Evolutionary conservation across 768 basidiomycete species (phyloP), one percentile per base, ranked within the genome.

Genomic region (Mycena albidolilacea): DNA sequence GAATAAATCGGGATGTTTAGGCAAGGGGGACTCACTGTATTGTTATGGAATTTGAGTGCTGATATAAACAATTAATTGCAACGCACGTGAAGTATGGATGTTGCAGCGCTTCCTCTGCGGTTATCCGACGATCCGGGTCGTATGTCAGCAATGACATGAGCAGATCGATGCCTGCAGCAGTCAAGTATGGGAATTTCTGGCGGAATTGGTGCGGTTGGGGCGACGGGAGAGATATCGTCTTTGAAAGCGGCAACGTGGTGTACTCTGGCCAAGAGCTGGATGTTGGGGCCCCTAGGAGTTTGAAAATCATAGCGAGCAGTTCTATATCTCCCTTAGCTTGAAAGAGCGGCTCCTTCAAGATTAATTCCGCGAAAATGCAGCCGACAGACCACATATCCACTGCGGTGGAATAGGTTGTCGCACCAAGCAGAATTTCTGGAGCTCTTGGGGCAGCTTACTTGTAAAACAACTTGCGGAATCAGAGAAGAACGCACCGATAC

Each of bases 311-410:
- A 62, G 90, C 90, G 60, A 99, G 86, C 73, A 99, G 91, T 79
- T 99, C 97, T 15, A 97, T 85, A 80, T 99, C 98, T 48, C 92
- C 92, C 79, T 97, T 93, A n/a, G 97, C 97, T 83, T 97, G 97
- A 81, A 99, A 96, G n/a, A 99, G 86, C 3, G 98, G 96, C 81
- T 98, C 96, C 75, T 97, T 97, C 76, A 97, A 87, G 77, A 99
- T 90, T 60, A 99, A 86, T 81, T 99, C 98, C 15, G 95, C 97
- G 78, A 99, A 98, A 76, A 99, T 98, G 85, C 98, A 99, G 9
- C 98, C 98, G 11, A 98, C 96, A 61, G 96, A 97, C 98, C 98
- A 99, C 90, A 99, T 91, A 81, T 99, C 98, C 69, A 99, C 90
- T 0, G 97, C 93, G 21, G 97, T 99, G 15, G 96, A 94, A 82